These are phyloP conservation scores for Colletotrichum acutatum DNA, from an alignment of 2,329 filamentous ascomycete genomes.

Conservation along the genomic window DNA sequence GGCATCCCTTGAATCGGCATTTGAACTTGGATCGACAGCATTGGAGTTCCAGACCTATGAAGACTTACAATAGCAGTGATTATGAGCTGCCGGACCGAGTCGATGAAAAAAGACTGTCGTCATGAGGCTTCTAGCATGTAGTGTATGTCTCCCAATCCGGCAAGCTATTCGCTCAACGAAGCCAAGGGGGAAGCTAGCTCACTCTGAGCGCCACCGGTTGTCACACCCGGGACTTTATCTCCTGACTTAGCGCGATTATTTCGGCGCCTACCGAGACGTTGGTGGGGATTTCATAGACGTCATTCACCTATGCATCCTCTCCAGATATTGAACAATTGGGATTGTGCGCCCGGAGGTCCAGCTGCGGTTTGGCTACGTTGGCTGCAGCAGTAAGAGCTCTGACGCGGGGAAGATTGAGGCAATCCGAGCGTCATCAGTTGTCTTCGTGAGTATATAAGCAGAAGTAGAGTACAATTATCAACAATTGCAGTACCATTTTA, in stretches of 20 bases:
- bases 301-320: slow-evolving; percentile 11
- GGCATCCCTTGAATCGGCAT: background rate
- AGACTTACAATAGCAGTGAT: background rate
- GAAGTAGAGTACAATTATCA: background rate
- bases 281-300: slow-evolving; percentile 24
- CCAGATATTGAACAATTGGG: background rate
- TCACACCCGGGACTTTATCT: background rate
- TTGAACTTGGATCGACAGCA: background rate
- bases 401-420: background rate
- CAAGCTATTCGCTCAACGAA: slow-evolving; percentile 2
- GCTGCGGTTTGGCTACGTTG: background rate
- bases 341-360: background rate
- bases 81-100: background rate
- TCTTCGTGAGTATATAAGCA: background rate
- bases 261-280: background rate
- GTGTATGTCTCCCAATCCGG: slow-evolving; percentile 3
- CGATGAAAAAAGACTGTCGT: slow-evolving; percentile 21
- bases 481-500: no score
- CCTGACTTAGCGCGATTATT: slow-evolving; percentile 7
- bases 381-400: background rate
- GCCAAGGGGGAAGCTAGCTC: slow-evolving; percentile 10
- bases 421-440: slow-evolving; percentile 19
- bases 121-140: slow-evolving; percentile 19
- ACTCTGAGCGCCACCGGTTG: slow-evolving; percentile 6
- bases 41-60: background rate